Evolutionary conservation across 2,329 filamentous ascomycete species (phyloP), one percentile per base, ranked within the genome.

Genomic region (Colletotrichum falcatum): DNA sequence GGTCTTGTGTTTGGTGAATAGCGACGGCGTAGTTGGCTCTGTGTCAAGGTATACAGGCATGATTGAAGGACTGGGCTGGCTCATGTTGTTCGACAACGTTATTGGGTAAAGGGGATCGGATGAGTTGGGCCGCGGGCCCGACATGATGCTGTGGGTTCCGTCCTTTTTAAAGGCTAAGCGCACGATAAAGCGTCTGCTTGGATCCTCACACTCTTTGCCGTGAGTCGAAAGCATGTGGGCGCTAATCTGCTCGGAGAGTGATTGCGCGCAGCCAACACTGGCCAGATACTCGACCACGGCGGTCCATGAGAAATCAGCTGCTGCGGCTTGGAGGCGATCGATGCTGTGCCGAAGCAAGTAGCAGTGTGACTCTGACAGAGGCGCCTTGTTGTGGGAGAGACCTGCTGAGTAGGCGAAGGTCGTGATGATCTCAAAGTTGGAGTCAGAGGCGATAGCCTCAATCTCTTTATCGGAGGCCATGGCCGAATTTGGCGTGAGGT

Each of bases 381-480:
- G 42, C 26, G 49, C 39, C 18, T 16, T 26, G 20, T 63, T 48
- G 1, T 35, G 2, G 26, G 61, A 37, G 11, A 63, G 61, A 18
- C 61, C 37, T 5, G 28, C 14, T 2, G 49, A 63, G 37, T 63
- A 63, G 28, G 39, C 61, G 18, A 63, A 46, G 3, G 49, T 63
- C 26, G 35, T 63, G 18, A 63, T 63, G 49, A 63, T 55, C 28
- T 63, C 61, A 18, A 55, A 63, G 37, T 46, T 28, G 33, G 49
- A 37, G 26, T 55, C 49, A 35, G 49, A 63, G 61, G 20, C 8
- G 35, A 63, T 26, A n/a, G 37, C 61, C 35, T 63, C 61, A n/a
- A 54, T 9, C 16, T 63, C 49, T 26, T 44, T 46, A 4, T 39
- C 14, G 14, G 33, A 53, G 46, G 30, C 59, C 59, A 61, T 61